Evolutionary conservation across 352 stramenopile species (phyloP), one percentile per base, ranked within the genome.

Genomic region (Globisporangium echinulatum): DNA sequence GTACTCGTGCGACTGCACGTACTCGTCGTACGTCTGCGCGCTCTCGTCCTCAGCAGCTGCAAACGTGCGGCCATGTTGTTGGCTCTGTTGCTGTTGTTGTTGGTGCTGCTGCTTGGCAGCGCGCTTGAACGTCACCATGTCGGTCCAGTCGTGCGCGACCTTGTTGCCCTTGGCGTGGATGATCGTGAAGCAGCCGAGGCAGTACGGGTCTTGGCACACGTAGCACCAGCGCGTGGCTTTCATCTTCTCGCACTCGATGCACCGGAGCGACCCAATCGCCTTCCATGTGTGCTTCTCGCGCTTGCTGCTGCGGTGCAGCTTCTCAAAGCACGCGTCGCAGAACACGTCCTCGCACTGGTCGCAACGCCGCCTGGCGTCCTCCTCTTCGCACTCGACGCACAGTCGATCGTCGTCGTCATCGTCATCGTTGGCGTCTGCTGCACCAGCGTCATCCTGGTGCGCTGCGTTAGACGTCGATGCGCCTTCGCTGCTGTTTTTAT

Each of bases 111-210:
- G 63, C 17, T 71, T 76, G 50, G 66, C 62, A 7, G 73, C 61
- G 47, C 79, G 84, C 59, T 71, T 72, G 70, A 87, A 88, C 15
- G 70, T 57, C 1, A 69, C 67, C 83, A 91, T 89, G 58, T 87
- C 72, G 25, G 69, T 85, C 80, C 82, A 94, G 38, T 82, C 62
- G 60, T 92, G 81, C 5, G 52, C 71, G 1, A 69, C 62, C 59
- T 94, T 94, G 66, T 91, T 90, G 42, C 82, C 82, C 56, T 90
- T 92, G 36, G 78, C 72, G 52, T 94, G 82, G 50, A 92, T 92
- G 54, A 94, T 91, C 40, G 70, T 84, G 61, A 87, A 94, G 52
- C 82, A 92, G 4, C 81, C 81, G 14, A 92, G 71, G 58, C 81
- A 92, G 59, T 92, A 94, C 49, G 80, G 82, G 50, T 94, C 85